phyloP scores from a whole-genome alignment of 2,329 filamentous ascomycete species.

The Pseudogymnoascus sp. region DNA sequence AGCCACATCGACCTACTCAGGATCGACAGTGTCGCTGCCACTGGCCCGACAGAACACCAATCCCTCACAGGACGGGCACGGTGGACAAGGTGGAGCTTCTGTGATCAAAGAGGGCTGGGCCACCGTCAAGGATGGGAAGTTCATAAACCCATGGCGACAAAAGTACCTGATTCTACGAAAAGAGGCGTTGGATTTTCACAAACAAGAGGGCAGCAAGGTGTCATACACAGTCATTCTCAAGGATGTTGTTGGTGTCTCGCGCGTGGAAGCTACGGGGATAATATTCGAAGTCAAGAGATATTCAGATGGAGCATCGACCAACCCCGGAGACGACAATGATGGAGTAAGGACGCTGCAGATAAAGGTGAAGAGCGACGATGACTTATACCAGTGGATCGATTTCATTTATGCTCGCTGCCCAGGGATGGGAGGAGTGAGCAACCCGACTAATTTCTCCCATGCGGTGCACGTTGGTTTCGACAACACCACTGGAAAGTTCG shows the following conservation, averaged over 20 bases:
- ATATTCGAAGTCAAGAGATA: slow-evolving; percentile 88
- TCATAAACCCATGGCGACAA: slow-evolving; percentile 81
- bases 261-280: slow-evolving; percentile 83
- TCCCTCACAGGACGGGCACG: slow-evolving; percentile 44
- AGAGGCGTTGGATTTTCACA: slow-evolving; percentile 89
- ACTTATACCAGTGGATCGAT: slow-evolving; percentile 98
- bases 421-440: slow-evolving; percentile 95
- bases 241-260: slow-evolving; percentile 81
- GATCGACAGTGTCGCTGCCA: slow-evolving; percentile 66
- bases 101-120: slow-evolving; percentile 78
- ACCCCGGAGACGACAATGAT: slow-evolving; percentile 60
- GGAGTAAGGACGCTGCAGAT: slow-evolving; percentile 79
- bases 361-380: slow-evolving; percentile 89
- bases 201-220: slow-evolving; percentile 79
- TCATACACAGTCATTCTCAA: slow-evolving; percentile 78
- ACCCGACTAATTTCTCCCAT: slow-evolving; percentile 96
- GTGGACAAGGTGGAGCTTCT: slow-evolving; percentile 59
- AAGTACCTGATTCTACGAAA: slow-evolving; percentile 89
- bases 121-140: slow-evolving; percentile 82
- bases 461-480: slow-evolving; percentile 97
- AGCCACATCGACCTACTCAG: slow-evolving; percentile 59
- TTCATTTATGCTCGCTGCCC: slow-evolving; percentile 95
- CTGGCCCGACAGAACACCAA: slow-evolving; percentile 50
- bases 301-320: slow-evolving; percentile 59
- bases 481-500: slow-evolving; percentile 88